Base-by-base conservation (phyloP, 192 early-diverging fungal species). In the Powellomyces hirtus region DNA sequence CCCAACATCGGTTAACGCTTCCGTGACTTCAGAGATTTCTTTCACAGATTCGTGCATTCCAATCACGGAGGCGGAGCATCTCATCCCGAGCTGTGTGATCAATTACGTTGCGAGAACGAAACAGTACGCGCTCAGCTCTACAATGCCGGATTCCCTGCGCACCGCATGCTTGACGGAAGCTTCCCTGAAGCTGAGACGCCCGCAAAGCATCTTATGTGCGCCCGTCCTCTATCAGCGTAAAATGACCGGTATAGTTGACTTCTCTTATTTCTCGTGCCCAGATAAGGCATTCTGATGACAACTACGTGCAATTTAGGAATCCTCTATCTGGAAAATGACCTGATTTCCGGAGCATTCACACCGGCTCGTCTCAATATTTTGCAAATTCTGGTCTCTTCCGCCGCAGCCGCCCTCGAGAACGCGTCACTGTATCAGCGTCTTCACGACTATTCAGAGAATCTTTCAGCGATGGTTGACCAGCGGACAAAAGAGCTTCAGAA, bases 381-480 rank as follows among this genome's bases (percentile, higher is more conserved):
- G 36, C 64, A 66, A 37, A 66, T 66, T 18, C 51, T 66, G 1
- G 22, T 50, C 33, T 45, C 64, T 2, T 33, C 35, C 2, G 45
- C 64, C 4, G 64, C 64, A 24, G 64, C 64, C 6, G 45, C 64
- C 2, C 27, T 66, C 49, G 64, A 66, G 51, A 66, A 66, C 33
- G 64, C 64, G 27, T 6, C 35, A 4, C 50, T 66, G n/a, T 66
- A 66, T 37, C 16, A n/a, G 30, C 64, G 51, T 7, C 34, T 66
- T 2, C 64, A 66, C 51, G 49, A 51, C 16, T 53, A 53, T 29
- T 27, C 14, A 1, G 18, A 34, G 13, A 29, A 66, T 22, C 50
- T 66, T 30, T n/a, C 20, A 35, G 22, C 13, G 1, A 66, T 35
- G 31, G 64, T 66, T 2, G 64, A 53, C 6, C 45, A 66, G n/a